A percentile compares a stretch with the other conserved stretches of the same genome.
phyloP scores from a whole-genome alignment of 1,284 basidiomycete species.

The Heterobasidion occidentale region DNA sequence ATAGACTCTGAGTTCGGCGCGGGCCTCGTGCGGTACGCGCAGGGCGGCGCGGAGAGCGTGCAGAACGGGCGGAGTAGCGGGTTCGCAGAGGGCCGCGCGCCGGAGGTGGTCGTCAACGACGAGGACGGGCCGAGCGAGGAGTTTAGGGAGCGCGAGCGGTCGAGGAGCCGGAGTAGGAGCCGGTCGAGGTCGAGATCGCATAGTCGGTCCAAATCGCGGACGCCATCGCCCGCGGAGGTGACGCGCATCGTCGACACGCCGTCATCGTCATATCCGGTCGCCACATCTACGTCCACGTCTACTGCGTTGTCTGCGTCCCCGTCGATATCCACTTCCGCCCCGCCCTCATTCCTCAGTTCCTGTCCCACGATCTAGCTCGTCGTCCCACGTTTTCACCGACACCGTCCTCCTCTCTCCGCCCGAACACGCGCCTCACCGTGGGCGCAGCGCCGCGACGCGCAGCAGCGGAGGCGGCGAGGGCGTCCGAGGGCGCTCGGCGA shows the following conservation, averaged over 20 bases:
- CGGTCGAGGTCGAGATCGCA: slow-evolving; percentile 20
- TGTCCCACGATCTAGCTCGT: not conserved
- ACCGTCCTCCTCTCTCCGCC: slow-evolving; percentile 7
- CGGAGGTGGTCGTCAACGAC: slow-evolving; percentile 25
- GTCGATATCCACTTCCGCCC: not conserved
- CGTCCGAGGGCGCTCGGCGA: slow-evolving; percentile 43
- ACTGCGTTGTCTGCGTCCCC: not conserved
- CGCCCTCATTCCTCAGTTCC: not conserved
- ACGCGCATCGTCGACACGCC: not conserved
- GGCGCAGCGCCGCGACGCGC: not conserved
- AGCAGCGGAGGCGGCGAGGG: too few relatives aligned
- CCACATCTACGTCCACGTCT: not conserved
- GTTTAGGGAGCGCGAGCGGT: slow-evolving; percentile 16
- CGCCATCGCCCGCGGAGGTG: slow-evolving; percentile 13
- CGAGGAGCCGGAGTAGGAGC: slow-evolving; percentile 13
- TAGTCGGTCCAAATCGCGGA: slow-evolving; percentile 20
- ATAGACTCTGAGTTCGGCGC: slow-evolving; percentile 22
- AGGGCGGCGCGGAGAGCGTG: slow-evolving; percentile 6
- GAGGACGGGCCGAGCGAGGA: slow-evolving; percentile 25
- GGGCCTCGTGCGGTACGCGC: slow-evolving; percentile 25
- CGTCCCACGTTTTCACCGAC: not conserved
- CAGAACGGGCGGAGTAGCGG: not conserved
- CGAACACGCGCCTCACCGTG: slow-evolving; percentile 1
- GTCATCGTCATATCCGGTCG: not conserved
- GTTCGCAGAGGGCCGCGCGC: slow-evolving; percentile 13